phyloP scores from a whole-genome alignment of 805 yeast genomes.

The Candida anglica region DNA sequence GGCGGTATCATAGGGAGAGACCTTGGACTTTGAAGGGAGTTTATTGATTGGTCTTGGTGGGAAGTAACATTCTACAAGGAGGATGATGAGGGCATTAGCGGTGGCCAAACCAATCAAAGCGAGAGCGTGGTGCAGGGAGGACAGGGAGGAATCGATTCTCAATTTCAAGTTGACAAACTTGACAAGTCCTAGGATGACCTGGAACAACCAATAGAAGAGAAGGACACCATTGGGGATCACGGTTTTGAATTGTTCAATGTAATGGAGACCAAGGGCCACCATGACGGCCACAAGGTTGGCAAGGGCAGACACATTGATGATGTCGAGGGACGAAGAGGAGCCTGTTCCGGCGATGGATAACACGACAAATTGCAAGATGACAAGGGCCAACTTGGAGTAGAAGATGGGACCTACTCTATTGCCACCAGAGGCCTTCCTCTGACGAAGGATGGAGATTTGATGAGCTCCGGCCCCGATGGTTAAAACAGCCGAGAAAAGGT shows the following conservation, averaged over 20 bases:
- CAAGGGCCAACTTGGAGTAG: slow-evolving; percentile 38
- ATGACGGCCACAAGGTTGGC: slow-evolving; percentile 38
- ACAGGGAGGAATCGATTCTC: slow-evolving; percentile 27
- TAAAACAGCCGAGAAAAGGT: slow-evolving; percentile 36
- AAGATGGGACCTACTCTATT: slow-evolving; percentile 30
- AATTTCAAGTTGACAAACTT: slow-evolving; percentile 39
- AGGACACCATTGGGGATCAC: slow-evolving; percentile 64
- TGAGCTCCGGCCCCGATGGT: slow-evolving; percentile 41
- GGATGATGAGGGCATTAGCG: slow-evolving; percentile 37
- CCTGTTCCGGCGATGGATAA: slow-evolving; percentile 11
- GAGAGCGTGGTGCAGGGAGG: too few species aligned
- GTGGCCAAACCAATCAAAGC: slow-evolving; percentile 28
- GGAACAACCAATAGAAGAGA: slow-evolving; percentile 72
- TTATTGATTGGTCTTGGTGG: slow-evolving; percentile 28
- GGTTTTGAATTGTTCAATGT: slow-evolving; percentile 66
- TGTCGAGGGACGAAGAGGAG: slow-evolving; percentile 7
- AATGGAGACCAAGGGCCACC: slow-evolving; percentile 57
- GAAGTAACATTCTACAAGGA: slow-evolving; percentile 40
- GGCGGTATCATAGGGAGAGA: slow-evolving; percentile 50
- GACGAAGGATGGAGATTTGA: slow-evolving; percentile 30
- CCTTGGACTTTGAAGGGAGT: slow-evolving; percentile 24
- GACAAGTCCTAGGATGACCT: slow-evolving; percentile 43
- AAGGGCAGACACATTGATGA: slow-evolving; percentile 21
- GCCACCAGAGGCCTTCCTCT: slow-evolving; percentile 20
- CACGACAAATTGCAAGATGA: slow-evolving; percentile 29